Base-by-base conservation (phyloP, 768 basidiomycete species). In the Leccinum barrowsii region DNA sequence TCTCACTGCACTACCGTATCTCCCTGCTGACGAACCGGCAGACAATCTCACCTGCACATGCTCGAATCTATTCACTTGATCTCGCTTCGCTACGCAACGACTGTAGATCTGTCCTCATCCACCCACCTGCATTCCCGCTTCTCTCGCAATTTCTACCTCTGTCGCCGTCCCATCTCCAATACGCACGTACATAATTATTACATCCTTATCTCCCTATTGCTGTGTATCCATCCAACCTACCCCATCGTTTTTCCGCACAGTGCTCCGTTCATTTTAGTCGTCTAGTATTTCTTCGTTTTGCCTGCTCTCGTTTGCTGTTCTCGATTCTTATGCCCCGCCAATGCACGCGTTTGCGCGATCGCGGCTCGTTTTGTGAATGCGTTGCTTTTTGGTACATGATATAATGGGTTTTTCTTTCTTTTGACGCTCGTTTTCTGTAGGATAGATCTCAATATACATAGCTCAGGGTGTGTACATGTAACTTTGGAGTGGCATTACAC, bases 151-250 rank as follows among this genome's bases (percentile, higher is more conserved):
- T 50, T 50, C 32, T 21, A 19, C 49, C 52, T 40, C 54, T 49
- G 17, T 21, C 47, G 32, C 32, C 42, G 48, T 26, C 40, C 44
- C 40, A 37, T 15, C 32, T 15, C 44, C 53, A 40, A n/a, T 56
- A 60, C 59, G 42, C 19, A 65, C 61, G 56, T 66, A 70, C 53
- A 68, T 68, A 59, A 65, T 53, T 69, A 69, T 70, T 56, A 49
- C 63, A 56, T 65, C 61, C 58, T 68, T 70, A 69, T 68, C 68
- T 48, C 57, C 61, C 53, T 66, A 60, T 63, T 57, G 53, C 59
- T 60, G 55, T 69, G 64, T 68, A 69, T 66, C 68, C 52, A 63
- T 58, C 56, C 63, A 65, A n/a, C 47, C 50, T 58, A 65, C 10
- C 56, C 57, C 58, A 35, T 56, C 56, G 19, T 55, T 56, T 55